These are phyloP conservation scores for Escovopsis weberi DNA, from an alignment of 2,329 filamentous ascomycete species.

Conservation along the genomic window DNA sequence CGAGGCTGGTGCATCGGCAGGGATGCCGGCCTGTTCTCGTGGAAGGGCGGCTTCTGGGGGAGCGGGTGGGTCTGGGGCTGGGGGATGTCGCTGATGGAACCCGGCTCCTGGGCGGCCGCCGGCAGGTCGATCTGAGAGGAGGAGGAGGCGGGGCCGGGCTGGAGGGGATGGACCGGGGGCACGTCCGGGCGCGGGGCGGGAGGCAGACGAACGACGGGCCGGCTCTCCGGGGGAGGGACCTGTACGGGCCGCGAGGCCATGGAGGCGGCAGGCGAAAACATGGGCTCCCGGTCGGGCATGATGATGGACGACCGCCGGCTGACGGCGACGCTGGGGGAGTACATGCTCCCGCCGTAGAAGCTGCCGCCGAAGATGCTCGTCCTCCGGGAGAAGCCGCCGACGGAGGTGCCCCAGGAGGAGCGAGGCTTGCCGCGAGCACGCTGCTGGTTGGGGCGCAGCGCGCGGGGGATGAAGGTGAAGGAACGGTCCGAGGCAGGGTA, in stretches of 20 bases:
- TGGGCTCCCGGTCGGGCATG: constrained; percentile 49
- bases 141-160: constrained; percentile 4
- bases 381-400: constrained; percentile 56
- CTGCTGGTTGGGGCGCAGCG: constrained; percentile 85
- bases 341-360: constrained; percentile 61
- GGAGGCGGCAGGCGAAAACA: constrained; percentile 71
- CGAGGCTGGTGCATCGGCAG: constrained; percentile 84
- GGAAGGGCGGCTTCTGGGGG: constrained; percentile 42
- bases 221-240: constrained; percentile 41
- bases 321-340: constrained; percentile 75
- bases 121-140: constrained; percentile 6
- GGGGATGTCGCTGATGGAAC: constrained; percentile 35
- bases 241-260: constrained; percentile 51
- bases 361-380: constrained; percentile 69
- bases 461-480: constrained; percentile 95
- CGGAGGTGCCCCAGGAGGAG: constrained; percentile 48
- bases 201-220: constrained; percentile 73
- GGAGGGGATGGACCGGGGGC: constrained; percentile 9
- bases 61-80: constrained; percentile 44
- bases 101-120: constrained; percentile 11
- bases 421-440: constrained; percentile 55
- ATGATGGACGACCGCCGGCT: constrained; percentile 71
- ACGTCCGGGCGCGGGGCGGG: constrained; percentile 33
- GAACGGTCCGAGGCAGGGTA: constrained; percentile 82
- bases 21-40: constrained; percentile 36